Evolutionary conservation across 2,329 filamentous ascomycete species (phyloP).

Genomic region (Claviceps arundinis): DNA sequence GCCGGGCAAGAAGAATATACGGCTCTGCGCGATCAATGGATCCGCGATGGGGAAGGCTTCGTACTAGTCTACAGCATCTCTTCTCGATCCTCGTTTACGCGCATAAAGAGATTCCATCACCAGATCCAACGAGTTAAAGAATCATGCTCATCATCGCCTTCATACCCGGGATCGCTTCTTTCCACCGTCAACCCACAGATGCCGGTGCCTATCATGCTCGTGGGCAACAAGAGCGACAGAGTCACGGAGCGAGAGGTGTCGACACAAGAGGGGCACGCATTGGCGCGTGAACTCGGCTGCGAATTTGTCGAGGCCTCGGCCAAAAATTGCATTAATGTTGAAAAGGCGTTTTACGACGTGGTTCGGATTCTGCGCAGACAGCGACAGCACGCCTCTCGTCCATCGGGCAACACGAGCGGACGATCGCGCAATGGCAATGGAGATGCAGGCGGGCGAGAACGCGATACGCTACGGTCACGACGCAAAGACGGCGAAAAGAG

Average conservation of each 20-base stretch:
- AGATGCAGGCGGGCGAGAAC: conserved; percentile 20
- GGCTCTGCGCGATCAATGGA: conserved; percentile 93
- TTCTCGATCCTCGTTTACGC: conserved; percentile 84
- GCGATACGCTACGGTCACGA: conserved; percentile 16
- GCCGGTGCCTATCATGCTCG: conserved; percentile 89
- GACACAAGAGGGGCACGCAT: conserved; percentile 84
- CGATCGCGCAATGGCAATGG: conserved; percentile 27
- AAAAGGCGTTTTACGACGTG: conserved; percentile 97
- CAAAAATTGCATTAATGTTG: conserved; percentile 96
- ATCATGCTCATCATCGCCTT: conserved; percentile 62
- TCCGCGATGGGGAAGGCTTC: conserved; percentile 93
- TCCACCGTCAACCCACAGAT: conserved; percentile 44
- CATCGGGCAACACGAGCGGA: conserved; percentile 20
- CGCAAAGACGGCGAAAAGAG: conserved; percentile 24
- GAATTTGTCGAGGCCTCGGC: conserved; percentile 95
- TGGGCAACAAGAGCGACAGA: conserved; percentile 96
- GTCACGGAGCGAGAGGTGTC: conserved; percentile 94
- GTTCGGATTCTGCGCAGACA: conserved; percentile 81
- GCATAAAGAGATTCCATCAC: conserved; percentile 90
- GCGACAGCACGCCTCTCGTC: conserved; percentile 43
- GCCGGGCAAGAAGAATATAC: conserved; percentile 98
- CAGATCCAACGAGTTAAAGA: conserved; percentile 98
- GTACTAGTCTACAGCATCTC: conserved; percentile 98
- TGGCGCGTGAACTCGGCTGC: conserved; percentile 84
- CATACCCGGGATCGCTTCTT: conserved; percentile 63